phyloP scores from a whole-genome alignment of 352 stramenopile species.

The Phytophthora citricola region DNA sequence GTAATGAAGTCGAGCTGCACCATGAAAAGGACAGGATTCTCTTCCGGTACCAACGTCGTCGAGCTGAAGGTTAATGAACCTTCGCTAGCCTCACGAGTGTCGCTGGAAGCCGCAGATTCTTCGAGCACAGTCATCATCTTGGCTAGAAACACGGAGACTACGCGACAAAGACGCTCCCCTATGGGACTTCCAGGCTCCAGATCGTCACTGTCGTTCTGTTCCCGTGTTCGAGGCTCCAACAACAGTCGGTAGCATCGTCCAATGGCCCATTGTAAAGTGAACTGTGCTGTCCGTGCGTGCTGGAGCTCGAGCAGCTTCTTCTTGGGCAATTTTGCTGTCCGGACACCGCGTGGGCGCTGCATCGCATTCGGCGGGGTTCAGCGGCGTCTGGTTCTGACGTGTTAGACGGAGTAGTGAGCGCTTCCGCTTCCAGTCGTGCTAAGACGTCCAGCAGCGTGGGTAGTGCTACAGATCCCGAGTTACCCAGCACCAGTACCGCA shows the following conservation, averaged over 20 bases:
- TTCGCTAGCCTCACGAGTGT: constrained; percentile 20
- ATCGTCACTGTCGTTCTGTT: constrained; percentile 10
- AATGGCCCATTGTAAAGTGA: constrained; percentile 66
- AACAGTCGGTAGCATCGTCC: constrained; percentile 61
- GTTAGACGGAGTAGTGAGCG: constrained; percentile 35
- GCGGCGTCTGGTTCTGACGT: constrained; percentile 20
- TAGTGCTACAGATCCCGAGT: constrained; percentile 43
- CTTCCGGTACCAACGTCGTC: constrained; percentile 5
- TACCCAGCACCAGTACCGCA: constrained; percentile 58
- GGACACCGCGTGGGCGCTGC: constrained; percentile 14
- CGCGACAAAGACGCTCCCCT: constrained; percentile 23
- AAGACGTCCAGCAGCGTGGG: constrained; percentile 60
- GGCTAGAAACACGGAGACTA: constrained; percentile 30
- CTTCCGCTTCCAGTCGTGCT: constrained; percentile 58
- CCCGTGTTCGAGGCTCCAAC: constrained; percentile 35
- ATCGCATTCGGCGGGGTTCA: constrained; percentile 13
- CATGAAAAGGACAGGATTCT: constrained; percentile 54
- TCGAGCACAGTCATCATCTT: constrained; percentile 39
- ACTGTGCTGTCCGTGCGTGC: constrained; percentile 29
- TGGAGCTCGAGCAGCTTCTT: constrained; percentile 34
- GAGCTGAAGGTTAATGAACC: constrained; percentile 14
- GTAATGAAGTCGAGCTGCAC: constrained; percentile 72
- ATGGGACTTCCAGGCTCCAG: constrained; percentile 16
- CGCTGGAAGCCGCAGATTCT: background rate
- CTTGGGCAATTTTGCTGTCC: constrained; percentile 19